Conservation (phyloP, 108 stramenopile genomes). For the Epipyxis sp. region DNA sequence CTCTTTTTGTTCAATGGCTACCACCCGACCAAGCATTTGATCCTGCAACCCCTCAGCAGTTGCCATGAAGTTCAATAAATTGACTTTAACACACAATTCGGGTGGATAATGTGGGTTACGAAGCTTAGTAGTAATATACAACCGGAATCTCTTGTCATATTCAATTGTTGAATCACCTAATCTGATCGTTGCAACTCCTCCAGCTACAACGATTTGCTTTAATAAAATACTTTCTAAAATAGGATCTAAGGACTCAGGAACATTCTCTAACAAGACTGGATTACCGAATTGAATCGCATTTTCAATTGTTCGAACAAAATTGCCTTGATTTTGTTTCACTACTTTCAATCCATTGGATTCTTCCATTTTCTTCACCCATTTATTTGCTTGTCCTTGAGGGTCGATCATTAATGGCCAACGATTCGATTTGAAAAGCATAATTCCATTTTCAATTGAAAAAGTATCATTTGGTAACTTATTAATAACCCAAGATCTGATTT, state of each 20-base stretch:
- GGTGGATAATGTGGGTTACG: conserved; percentile 64
- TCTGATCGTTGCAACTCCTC: conserved; percentile 51
- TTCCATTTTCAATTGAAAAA: conserved; percentile 58
- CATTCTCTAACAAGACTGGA: conserved; percentile 61
- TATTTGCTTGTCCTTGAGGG: conserved; percentile 64
- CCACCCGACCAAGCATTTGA: conserved; percentile 65
- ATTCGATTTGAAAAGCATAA: conserved; percentile 49
- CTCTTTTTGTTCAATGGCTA: conserved; percentile 49
- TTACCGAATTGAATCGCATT: conserved; percentile 59
- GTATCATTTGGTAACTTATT: conserved; percentile 54
- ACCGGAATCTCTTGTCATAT: conserved; percentile 56
- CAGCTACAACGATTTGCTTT: conserved; percentile 50
- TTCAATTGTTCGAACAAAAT: conserved; percentile 59
- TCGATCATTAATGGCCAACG: conserved; percentile 69
- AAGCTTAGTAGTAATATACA: conserved; percentile 63
- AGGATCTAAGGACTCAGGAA: conserved; percentile 55
- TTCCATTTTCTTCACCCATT: conserved; percentile 56
- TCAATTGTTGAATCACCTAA: conserved; percentile 59
- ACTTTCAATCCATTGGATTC: conserved; percentile 44
- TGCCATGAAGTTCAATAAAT: conserved; percentile 64
- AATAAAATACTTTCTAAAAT: conserved; percentile 56
- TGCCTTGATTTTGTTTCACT: conserved; percentile 59
- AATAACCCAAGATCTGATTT: conserved; percentile 71
- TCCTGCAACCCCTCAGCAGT: conserved; percentile 62
- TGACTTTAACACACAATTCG: conserved; percentile 60